These are phyloP conservation scores for Sphenostylis stenocarpa DNA, from an alignment of 306 rosid species.

Conservation along the genomic window DNA sequence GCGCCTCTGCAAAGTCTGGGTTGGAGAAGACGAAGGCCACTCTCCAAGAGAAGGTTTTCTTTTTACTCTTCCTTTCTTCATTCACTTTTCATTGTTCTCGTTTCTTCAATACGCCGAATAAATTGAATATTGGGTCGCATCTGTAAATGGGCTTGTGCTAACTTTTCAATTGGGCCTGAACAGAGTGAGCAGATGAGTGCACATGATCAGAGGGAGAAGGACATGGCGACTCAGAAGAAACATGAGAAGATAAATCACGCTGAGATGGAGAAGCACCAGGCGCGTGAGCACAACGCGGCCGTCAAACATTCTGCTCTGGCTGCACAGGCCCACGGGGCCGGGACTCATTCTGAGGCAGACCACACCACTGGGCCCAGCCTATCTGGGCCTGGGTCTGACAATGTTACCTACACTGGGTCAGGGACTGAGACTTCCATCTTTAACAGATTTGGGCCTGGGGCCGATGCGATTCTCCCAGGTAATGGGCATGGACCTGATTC, in stretches of 20 bases:
- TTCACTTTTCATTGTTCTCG: too few species aligned
- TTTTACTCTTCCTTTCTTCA: too few species aligned
- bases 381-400: neutral
- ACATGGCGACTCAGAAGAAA: constrained; percentile 53
- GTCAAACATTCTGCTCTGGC: neutral
- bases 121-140: too few species aligned
- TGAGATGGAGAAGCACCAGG: constrained; percentile 55
- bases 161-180: neutral
- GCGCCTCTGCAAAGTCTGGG: constrained; percentile 79
- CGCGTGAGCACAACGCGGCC: constrained; percentile 44
- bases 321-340: constrained; percentile 4
- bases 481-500: constrained; percentile 14
- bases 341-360: neutral
- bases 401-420: too few species aligned
- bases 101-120: too few species aligned
- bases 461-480: neutral
- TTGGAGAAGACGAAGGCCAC: constrained; percentile 77
- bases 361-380: neutral
- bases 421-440: neutral
- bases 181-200: constrained; percentile 57
- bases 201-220: constrained; percentile 49
- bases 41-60: constrained; percentile 67
- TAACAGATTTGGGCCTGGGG: neutral
- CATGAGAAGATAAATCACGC: constrained; percentile 46
- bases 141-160: neutral